A percentile compares a stretch with the other conserved stretches of the same genome.
Evolutionary conservation across 441 rosid genomes (phyloP).

Genomic region (Erodium texanum): DNA sequence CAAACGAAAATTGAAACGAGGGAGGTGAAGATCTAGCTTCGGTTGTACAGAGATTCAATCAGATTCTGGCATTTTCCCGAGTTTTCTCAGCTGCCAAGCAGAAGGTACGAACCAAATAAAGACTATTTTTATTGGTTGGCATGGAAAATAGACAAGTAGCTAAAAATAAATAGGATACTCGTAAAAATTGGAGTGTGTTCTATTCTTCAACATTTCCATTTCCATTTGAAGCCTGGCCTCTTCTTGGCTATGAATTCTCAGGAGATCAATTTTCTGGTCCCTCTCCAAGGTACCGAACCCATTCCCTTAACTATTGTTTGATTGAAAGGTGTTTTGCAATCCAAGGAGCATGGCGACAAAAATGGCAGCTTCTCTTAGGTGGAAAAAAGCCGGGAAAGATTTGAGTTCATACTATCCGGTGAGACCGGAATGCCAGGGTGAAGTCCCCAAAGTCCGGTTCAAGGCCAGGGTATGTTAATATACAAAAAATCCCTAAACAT

Average conservation of each 20-base stretch:
- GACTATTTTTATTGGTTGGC: too few species aligned
- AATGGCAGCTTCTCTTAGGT: background rate
- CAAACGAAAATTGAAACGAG: too few species aligned
- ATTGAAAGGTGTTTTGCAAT: too few species aligned
- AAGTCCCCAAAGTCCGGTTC: slow-evolving; percentile 61
- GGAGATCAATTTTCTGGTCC: background rate
- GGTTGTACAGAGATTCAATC: too few species aligned
- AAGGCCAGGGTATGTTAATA: slow-evolving; percentile 60
- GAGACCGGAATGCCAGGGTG: slow-evolving; percentile 54
- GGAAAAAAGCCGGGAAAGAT: slow-evolving; percentile 25
- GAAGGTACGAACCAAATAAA: too few species aligned
- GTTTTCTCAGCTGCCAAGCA: too few species aligned
- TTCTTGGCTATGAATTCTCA: too few species aligned
- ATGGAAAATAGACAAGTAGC: background rate
- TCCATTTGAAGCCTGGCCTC: too few species aligned
- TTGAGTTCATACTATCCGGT: slow-evolving; percentile 60
- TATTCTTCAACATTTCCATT: background rate
- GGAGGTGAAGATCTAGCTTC: too few species aligned
- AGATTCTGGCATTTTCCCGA: too few species aligned
- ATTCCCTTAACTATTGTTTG: background rate
- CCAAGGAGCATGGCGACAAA: too few species aligned
- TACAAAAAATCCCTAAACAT: too few species aligned
- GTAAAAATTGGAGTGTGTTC: background rate
- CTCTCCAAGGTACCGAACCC: background rate
- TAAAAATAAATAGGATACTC: background rate